These are phyloP conservation scores for Moesziomyces sp. DNA, from an alignment of 1,284 basidiomycete species.

Conservation along the genomic window DNA sequence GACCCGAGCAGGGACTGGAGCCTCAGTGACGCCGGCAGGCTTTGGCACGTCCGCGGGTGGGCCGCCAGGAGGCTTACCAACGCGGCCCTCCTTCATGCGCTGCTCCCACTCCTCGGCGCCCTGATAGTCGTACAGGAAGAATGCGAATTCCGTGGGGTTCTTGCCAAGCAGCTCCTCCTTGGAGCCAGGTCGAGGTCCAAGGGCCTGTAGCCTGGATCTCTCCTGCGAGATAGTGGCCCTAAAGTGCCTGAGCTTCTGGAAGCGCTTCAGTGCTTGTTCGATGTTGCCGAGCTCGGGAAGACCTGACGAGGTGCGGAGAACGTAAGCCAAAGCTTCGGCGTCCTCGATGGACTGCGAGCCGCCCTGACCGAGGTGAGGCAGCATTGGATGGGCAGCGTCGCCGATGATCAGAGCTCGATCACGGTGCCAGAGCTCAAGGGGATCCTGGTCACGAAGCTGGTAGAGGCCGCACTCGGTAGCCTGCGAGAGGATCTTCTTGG, in stretches of 20 bases:
- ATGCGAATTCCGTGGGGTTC: constrained; percentile 47
- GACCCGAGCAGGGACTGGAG: constrained; percentile 70
- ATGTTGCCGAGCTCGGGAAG: constrained; percentile 11
- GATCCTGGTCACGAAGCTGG: constrained; percentile 65
- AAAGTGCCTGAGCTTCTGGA: constrained; percentile 52
- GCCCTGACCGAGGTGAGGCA: constrained; percentile 36
- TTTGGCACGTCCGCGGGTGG: constrained; percentile 2
- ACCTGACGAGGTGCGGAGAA: constrained; percentile 6
- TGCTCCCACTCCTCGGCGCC: constrained; percentile 59
- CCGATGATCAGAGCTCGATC: constrained; percentile 62
- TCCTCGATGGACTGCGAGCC: constrained; percentile 37
- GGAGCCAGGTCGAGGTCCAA: constrained; percentile 22
- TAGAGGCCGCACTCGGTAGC: constrained; percentile 56
- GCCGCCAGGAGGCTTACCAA: neutral
- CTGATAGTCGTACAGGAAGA: constrained; percentile 56
- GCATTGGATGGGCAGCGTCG: constrained; percentile 64
- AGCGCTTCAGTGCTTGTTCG: constrained; percentile 34
- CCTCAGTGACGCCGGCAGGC: constrained; percentile 67
- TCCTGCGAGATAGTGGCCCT: constrained; percentile 58
- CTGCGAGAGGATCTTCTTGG: constrained; percentile 73
- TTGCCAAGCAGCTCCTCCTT: constrained; percentile 23
- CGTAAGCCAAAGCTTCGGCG: constrained; percentile 29
- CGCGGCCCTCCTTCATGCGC: constrained; percentile 74
- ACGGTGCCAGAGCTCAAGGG: constrained; percentile 57
- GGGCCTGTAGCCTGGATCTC: constrained; percentile 50